Evolutionary conservation across 164 flowering plant genomes (phyloP).

Genomic region (Platanus orientalis): DNA sequence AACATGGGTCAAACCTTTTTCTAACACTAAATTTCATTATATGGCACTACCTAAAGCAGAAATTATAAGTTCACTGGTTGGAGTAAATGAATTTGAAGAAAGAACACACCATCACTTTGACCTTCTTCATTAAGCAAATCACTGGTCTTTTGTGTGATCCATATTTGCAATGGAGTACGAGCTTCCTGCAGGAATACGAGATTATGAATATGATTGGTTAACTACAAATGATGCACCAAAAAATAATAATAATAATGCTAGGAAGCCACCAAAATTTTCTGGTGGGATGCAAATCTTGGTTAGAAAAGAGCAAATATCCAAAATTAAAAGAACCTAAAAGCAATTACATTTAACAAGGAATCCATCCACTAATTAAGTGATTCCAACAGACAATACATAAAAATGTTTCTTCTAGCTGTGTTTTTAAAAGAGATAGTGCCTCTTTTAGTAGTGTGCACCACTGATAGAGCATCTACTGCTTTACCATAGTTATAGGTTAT

Average conservation of each 20-base stretch:
- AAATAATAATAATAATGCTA: background rate
- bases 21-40: background rate
- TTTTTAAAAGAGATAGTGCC: background rate
- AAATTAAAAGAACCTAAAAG: background rate
- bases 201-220: constrained; percentile 6
- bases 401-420: background rate
- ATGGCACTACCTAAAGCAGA: background rate
- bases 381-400: background rate
- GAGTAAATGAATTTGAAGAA: constrained; percentile 3
- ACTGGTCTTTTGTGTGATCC: constrained; percentile 68
- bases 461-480: no score
- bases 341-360: background rate
- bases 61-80: background rate
- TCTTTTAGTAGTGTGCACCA: background rate
- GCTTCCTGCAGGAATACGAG: constrained; percentile 52
- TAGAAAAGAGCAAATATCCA: background rate
- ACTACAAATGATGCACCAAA: background rate
- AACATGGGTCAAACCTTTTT: background rate
- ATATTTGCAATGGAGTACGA: constrained; percentile 77
- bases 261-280: background rate
- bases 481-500: background rate
- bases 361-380: background rate
- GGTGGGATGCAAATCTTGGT: background rate
- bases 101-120: constrained; percentile 48
- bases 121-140: constrained; percentile 62